Percentiles rank a stretch among this genome's conserved stretches.
Conservation (phyloP, 1,139 yeast genomes). For the Candida neerlandica region DNA sequence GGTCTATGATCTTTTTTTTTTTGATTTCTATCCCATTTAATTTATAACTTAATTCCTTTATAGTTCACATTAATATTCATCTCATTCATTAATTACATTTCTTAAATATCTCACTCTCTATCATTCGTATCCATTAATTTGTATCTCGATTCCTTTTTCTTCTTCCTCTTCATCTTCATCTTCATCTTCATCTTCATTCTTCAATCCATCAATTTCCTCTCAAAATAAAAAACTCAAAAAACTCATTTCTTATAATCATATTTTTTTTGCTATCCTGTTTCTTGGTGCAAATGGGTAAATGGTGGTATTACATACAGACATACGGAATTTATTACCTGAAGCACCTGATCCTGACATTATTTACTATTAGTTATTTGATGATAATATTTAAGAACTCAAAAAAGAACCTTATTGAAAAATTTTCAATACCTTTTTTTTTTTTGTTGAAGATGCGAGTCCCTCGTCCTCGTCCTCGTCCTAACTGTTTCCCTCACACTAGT, state of each 20-base stretch:
- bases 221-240: too few species aligned
- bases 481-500: too few species aligned
- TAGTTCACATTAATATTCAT: neutral
- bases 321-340: conserved; percentile 99
- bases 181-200: too few species aligned
- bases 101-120: too few species aligned
- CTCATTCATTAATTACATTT: neutral
- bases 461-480: neutral
- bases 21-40: too few species aligned
- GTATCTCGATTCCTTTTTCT: too few species aligned
- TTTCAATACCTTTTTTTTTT: neutral
- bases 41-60: neutral
- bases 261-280: neutral
- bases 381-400: neutral
- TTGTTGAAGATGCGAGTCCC: neutral
- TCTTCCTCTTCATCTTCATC: too few species aligned
- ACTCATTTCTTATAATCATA: neutral
- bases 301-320: conserved; percentile 74
- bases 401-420: neutral
- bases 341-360: conserved; percentile 89
- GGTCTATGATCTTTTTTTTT: neutral
- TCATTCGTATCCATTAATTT: too few species aligned
- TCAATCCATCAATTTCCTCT: neutral
- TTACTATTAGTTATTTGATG: conserved; percentile 14
- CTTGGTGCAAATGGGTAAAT: too few species aligned